Percentiles rank a stretch among this genome's conserved stretches.
These are phyloP conservation scores for Monilinia laxa DNA, from an alignment of 2,329 filamentous ascomycete species.

Conservation along the genomic window DNA sequence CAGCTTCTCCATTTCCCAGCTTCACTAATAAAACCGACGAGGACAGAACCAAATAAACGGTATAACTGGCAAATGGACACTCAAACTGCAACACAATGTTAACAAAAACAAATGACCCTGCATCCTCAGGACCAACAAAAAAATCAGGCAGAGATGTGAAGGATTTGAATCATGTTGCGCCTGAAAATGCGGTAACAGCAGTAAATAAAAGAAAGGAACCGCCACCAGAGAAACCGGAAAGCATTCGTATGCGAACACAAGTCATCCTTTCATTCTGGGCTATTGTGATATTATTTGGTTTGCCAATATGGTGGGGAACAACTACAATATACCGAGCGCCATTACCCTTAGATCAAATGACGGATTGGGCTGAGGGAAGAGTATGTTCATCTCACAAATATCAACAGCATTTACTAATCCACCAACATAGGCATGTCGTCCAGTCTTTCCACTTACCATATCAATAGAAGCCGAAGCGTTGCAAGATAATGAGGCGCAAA, in stretches of 20 bases:
- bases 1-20: too few relatives aligned
- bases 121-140: slow-evolving; percentile 20
- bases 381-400: slow-evolving; percentile 48
- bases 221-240: slow-evolving; percentile 74
- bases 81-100: slow-evolving; percentile 29
- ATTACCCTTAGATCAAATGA: slow-evolving; percentile 82
- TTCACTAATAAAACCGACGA: background rate
- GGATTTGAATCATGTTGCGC: slow-evolving; percentile 25
- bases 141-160: slow-evolving; percentile 17
- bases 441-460: slow-evolving; percentile 84
- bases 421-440: slow-evolving; percentile 69
- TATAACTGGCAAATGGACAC: slow-evolving; percentile 12
- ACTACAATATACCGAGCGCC: slow-evolving; percentile 88
- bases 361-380: slow-evolving; percentile 86
- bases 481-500: slow-evolving; percentile 64
- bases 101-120: slow-evolving; percentile 27
- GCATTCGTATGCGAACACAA: slow-evolving; percentile 65
- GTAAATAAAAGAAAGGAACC: slow-evolving; percentile 43
- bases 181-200: slow-evolving; percentile 34
- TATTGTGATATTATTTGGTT: slow-evolving; percentile 75
- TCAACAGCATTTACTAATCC: slow-evolving; percentile 21
- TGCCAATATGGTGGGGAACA: slow-evolving; percentile 95
- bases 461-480: slow-evolving; percentile 69
- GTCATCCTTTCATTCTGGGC: slow-evolving; percentile 91
- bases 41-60: background rate